Evolutionary conservation across 2,329 filamentous ascomycete species (phyloP), one percentile per base, ranked within the genome.

Genomic region (Chalaropsis thielavioides): DNA sequence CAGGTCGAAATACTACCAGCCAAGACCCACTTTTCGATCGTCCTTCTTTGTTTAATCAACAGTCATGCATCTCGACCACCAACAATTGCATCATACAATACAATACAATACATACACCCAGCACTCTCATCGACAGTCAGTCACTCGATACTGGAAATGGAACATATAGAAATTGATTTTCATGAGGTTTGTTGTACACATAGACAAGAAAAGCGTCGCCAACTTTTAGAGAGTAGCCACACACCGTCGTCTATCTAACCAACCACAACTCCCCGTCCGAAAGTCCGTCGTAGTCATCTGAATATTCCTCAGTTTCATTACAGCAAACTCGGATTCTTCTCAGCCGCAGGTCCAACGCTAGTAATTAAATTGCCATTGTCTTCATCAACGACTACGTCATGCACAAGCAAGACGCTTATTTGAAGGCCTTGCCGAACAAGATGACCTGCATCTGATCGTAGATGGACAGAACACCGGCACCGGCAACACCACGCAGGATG

Each of bases 401-500:
- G n/a, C 22, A 15, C 8, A 44, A 61, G 72, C 77, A 77, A 72
- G 78, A 80, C 72, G 78, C 79, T 70, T 79, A 78, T 75, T 95
- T 95, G 92, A 92, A 99, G 84, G 91, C 90, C 92, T 99, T 97
- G 80, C 94, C 94, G 90, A 99, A 99, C 81, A 99, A 81, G 79
- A 99, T 81, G 79, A 99, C 86, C 89, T 99, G 94, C 80, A 90
- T 90, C 86, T 97, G 92, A 80, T 99, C 94, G 83, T 99, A 99
- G 90, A 99, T 96, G 80, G 94, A 99, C 79, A 99, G 86, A 78
- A 99, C 94, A 99, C 94, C 94, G 83, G 94, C 94, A 90, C 94
- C 95, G 77, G 94, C 94, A 77, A 99, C 94, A 96, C 94, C 95
- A 96, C 94, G 94, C 83, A 99, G 94, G 77, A 99, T 99, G 90